Evolutionary conservation across 495 filamentous ascomycete genomes (phyloP).

Genomic region (Bathelium albidoporum): DNA sequence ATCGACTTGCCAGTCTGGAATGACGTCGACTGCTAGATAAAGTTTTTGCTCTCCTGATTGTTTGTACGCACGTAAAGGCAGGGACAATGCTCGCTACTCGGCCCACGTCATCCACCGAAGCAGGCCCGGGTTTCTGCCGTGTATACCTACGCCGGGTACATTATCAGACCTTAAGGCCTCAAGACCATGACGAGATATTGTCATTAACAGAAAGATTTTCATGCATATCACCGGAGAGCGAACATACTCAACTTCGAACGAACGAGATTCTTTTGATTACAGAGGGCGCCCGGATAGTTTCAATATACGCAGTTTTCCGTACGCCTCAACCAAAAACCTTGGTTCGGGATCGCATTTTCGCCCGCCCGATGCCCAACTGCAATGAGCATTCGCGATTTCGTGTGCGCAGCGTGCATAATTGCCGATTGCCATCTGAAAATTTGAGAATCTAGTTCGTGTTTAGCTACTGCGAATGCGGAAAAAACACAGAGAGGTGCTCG

Average conservation of each 20-base stretch:
- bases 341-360: background rate
- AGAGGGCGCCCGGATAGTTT: background rate
- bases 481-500: background rate
- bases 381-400: background rate
- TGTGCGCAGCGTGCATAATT: too few species aligned
- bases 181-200: too few species aligned
- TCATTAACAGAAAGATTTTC: background rate
- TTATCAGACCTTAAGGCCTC: background rate
- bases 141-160: background rate
- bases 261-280: background rate
- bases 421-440: background rate
- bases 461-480: background rate
- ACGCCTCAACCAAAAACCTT: background rate
- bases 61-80: background rate
- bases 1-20: slow-evolving; percentile 53
- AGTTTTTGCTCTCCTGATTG: background rate
- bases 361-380: background rate
- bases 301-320: background rate
- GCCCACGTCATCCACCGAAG: slow-evolving; percentile 1
- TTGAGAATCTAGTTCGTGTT: background rate
- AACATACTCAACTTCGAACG: background rate
- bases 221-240: background rate
- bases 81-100: background rate
- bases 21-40: background rate
- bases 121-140: background rate